These are phyloP conservation scores for Cyamopsis tetragonoloba DNA, from an alignment of 306 rosid genomes.

Conservation along the genomic window DNA sequence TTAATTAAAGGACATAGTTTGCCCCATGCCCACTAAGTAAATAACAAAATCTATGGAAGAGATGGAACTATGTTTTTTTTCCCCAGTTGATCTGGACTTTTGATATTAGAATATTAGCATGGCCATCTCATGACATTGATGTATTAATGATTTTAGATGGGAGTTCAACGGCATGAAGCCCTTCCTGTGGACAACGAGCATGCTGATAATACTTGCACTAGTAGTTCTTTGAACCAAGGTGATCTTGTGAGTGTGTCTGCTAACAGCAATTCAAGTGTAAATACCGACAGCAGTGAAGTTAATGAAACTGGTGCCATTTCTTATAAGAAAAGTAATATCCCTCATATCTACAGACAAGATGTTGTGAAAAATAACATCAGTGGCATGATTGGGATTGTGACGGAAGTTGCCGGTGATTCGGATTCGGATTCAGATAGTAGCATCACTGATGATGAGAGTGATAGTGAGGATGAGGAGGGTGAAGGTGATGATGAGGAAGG, in stretches of 20 bases:
- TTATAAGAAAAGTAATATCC: conserved; percentile 27
- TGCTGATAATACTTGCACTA: conserved; percentile 28
- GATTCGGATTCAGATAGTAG: conserved; percentile 85
- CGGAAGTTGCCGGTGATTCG: conserved; percentile 86
- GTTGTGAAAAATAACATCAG: conserved; percentile 58
- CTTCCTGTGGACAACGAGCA: conserved; percentile 36
- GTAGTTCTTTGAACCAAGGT: conserved; percentile 26
- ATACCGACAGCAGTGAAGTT: conserved; percentile 45
- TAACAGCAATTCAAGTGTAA: conserved; percentile 30
- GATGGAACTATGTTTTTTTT: not conserved
- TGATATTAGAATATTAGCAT: not conserved
- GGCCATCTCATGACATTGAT: conserved; percentile 19
- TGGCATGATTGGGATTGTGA: conserved; percentile 75
- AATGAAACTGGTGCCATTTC: conserved; percentile 32
- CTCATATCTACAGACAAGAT: conserved; percentile 72
- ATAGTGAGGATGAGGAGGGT: conserved; percentile 38
- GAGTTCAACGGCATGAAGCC: conserved; percentile 34
- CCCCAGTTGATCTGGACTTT: no score
- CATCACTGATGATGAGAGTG: conserved; percentile 62
- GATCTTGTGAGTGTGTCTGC: conserved; percentile 24
- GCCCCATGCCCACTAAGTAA: not conserved
- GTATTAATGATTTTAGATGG: conserved; percentile 60
- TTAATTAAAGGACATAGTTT: not conserved
- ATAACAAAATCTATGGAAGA: not conserved
- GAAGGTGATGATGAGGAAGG: conserved; percentile 48